Evolutionary conservation across 2,329 filamentous ascomycete genomes (phyloP).

Genomic region (Talaromyces islandicus): DNA sequence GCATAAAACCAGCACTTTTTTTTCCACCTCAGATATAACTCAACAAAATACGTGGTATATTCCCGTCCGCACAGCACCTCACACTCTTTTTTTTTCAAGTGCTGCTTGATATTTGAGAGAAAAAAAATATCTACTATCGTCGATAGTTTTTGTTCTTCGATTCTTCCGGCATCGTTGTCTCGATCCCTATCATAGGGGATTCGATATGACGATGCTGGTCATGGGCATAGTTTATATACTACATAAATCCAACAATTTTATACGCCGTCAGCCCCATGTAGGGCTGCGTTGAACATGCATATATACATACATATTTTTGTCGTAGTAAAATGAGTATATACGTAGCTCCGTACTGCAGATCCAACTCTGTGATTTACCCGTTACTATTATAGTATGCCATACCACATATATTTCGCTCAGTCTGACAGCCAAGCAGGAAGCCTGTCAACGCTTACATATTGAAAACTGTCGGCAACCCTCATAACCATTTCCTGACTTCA

Average conservation of each 20-base stretch:
- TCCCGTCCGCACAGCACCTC: background rate
- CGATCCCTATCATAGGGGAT: background rate
- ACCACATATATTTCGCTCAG: too few relatives aligned
- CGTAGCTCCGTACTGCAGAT: too few relatives aligned
- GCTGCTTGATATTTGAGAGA: background rate
- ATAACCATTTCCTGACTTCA: too few relatives aligned
- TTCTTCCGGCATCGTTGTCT: constrained; percentile 8
- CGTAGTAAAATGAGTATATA: background rate
- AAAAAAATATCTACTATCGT: background rate
- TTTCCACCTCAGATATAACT: background rate
- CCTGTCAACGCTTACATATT: too few relatives aligned
- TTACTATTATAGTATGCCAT: too few relatives aligned
- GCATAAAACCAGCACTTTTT: constrained; percentile 16
- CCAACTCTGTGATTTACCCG: too few relatives aligned
- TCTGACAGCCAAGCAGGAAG: too few relatives aligned
- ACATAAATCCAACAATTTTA: constrained; percentile 5
- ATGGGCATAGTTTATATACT: constrained; percentile 7
- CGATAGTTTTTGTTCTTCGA: constrained; percentile 1
- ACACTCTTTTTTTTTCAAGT: background rate
- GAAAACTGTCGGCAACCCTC: too few relatives aligned
- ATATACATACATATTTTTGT: background rate
- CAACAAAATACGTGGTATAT: background rate
- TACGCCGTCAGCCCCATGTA: constrained; percentile 10
- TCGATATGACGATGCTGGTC: background rate
- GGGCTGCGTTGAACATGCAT: background rate